Percentiles rank a stretch among this genome's conserved stretches.
These are phyloP conservation scores for Candida tammaniensis DNA, from an alignment of 805 yeast species.

Conservation along the genomic window DNA sequence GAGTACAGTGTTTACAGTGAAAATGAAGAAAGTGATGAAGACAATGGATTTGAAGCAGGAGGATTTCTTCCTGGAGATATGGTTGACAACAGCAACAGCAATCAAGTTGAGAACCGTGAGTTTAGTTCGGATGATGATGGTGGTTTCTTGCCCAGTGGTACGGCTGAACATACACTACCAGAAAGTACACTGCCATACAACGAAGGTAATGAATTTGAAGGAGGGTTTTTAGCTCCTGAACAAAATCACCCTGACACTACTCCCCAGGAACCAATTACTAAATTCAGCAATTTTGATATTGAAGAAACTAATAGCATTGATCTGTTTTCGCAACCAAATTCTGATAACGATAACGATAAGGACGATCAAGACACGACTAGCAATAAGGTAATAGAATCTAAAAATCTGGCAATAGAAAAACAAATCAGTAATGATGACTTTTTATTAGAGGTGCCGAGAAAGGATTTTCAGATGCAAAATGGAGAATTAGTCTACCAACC, in stretches of 20 bases:
- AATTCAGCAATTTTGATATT: not conserved
- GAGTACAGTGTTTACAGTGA: conserved; percentile 10
- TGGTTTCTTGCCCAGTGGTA: too few relatives aligned
- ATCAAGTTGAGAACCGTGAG: not conserved
- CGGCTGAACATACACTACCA: too few relatives aligned
- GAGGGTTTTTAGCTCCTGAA: conserved; percentile 4
- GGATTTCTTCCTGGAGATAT: conserved; percentile 13
- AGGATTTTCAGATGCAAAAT: conserved; percentile 6
- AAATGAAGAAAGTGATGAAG: conserved; percentile 3
- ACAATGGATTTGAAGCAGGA: conserved; percentile 8
- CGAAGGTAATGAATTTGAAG: conserved; percentile 7
- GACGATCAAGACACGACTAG: too few relatives aligned
- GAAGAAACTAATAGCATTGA: conserved; percentile 3
- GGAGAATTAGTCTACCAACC: conserved; percentile 25
- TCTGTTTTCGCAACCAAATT: not conserved
- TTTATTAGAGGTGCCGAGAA: conserved; percentile 1
- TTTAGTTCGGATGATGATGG: too few relatives aligned
- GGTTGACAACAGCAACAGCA: not conserved
- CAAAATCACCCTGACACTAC: not conserved
- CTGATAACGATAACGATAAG: too few relatives aligned
- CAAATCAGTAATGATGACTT: too few relatives aligned
- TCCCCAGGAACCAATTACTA: not conserved
- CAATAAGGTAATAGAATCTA: too few relatives aligned
- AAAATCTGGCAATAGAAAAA: too few relatives aligned
- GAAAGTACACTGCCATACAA: too few relatives aligned